A percentile compares a stretch with the other conserved stretches of the same genome.
Evolutionary conservation across 2,329 filamentous ascomycete genomes (phyloP).

Genomic region (Ascochyta lentis): DNA sequence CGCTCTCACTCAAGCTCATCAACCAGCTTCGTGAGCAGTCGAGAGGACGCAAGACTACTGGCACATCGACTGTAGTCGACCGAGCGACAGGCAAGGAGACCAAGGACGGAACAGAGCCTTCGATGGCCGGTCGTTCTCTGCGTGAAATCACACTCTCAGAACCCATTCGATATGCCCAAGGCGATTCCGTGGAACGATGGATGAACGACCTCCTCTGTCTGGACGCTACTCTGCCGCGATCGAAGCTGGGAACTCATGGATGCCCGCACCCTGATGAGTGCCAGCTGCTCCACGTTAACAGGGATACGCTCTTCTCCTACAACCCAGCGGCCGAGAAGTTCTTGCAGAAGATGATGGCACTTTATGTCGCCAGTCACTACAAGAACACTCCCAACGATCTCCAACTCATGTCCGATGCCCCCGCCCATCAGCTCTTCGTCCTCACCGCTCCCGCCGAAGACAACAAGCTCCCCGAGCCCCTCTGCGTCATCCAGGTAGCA

Average conservation of each 20-base stretch:
- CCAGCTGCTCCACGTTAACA: constrained; percentile 91
- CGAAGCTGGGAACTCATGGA: constrained; percentile 74
- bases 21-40: constrained; percentile 96
- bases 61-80: constrained; percentile 71
- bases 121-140: constrained; percentile 72
- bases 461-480: constrained; percentile 83
- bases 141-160: constrained; percentile 92
- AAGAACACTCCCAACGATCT: constrained; percentile 98
- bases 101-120: constrained; percentile 43
- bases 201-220: constrained; percentile 92
- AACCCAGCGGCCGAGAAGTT: constrained; percentile 97
- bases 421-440: constrained; percentile 94
- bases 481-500: constrained; percentile 93
- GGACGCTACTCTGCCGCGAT: constrained; percentile 85
- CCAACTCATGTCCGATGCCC: constrained; percentile 98
- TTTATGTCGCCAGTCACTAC: constrained; percentile 97
- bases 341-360: constrained; percentile 95
- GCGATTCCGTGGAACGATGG: constrained; percentile 94
- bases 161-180: constrained; percentile 91
- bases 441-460: constrained; percentile 84
- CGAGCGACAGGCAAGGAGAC: constrained; percentile 76
- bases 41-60: constrained; percentile 65
- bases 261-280: constrained; percentile 91
- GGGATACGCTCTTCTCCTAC: constrained; percentile 97
- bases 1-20: constrained; percentile 93